Base-by-base conservation (phyloP, 768 basidiomycete species). In the Cyathus striatus region DNA sequence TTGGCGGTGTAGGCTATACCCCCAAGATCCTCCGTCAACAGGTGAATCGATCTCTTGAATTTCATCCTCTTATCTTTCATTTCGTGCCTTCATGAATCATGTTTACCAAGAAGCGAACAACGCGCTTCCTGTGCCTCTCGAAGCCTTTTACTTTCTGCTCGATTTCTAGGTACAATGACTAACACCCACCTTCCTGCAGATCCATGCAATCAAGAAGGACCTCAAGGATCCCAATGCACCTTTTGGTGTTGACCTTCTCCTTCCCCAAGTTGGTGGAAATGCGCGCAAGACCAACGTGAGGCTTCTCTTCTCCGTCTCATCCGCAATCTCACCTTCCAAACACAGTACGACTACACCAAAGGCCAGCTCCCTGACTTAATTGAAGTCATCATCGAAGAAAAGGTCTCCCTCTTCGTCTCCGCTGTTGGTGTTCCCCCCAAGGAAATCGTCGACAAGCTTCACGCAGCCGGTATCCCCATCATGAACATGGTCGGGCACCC, bases 401-500 rank as follows among this genome's bases (percentile, higher is more conserved):
- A 88, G 58, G 68, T 90, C 0, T 66, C 77, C 21, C 79, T 97
- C 9, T 97, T 97, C 60, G 93, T 97, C 44, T 96, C 83, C 49
- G 92, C 91, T 23, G 76, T 93, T 34, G 91, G 91, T 50, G 80
- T 95, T 4, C 93, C 93, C 1, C 88, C 93, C 3, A 76, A 76
- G 54, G 73, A 80, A 49, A 83, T 75, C 23, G 87, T 96, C 25
- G 87, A 93, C 23, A 78, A 69, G 50, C 70, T 96, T 32, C 93
- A 96, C 66, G 65, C 78, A 52, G 88, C 88, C 10, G 85, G 88
- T 12, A 92, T 95, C 48, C 75, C 82, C 26, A 73, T 93, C 52
- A 93, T 92, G 90, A 93, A 94, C 66, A 92, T 91, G 89, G 85
- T 95, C 45, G 93, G 93, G n/a, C 89, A 92, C 57, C 91, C 92